These are phyloP conservation scores for Cadophora luteo-olivacea DNA, from an alignment of 2,329 filamentous ascomycete species.

Conservation along the genomic window DNA sequence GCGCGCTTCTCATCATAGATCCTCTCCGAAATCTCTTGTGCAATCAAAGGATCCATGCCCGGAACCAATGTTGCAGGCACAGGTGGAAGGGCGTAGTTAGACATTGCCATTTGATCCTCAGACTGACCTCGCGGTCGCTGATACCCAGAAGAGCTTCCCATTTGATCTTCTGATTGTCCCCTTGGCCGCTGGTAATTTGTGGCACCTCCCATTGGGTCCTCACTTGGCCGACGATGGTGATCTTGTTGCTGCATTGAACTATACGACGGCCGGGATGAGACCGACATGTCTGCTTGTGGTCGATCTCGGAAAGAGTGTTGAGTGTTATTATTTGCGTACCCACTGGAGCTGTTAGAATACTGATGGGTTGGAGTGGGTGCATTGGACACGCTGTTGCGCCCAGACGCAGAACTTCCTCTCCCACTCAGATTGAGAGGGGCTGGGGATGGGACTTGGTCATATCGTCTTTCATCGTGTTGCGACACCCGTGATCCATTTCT, in stretches of 20 bases:
- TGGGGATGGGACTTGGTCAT: slow-evolving; percentile 42
- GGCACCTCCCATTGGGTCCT: slow-evolving; percentile 15
- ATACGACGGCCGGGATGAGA: slow-evolving; percentile 40
- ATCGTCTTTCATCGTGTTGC: slow-evolving; percentile 35
- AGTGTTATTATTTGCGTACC: slow-evolving; percentile 38
- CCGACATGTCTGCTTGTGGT: slow-evolving; percentile 33
- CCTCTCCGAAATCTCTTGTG: slow-evolving; percentile 63
- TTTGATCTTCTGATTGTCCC: slow-evolving; percentile 17
- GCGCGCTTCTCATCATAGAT: slow-evolving; percentile 61
- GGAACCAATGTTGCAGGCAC: slow-evolving; percentile 65
- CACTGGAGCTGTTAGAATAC: slow-evolving; percentile 38
- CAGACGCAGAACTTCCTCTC: slow-evolving; percentile 38
- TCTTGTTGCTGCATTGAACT: slow-evolving; percentile 34
- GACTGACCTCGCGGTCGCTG: slow-evolving; percentile 36
- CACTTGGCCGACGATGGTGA: slow-evolving; percentile 9
- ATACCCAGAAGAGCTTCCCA: background rate
- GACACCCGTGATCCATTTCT: slow-evolving; percentile 33
- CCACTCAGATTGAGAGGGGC: slow-evolving; percentile 43
- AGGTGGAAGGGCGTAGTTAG: slow-evolving; percentile 51
- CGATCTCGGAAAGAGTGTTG: slow-evolving; percentile 38
- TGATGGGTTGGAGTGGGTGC: slow-evolving; percentile 34
- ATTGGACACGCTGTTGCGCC: slow-evolving; percentile 35
- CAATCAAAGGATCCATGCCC: slow-evolving; percentile 62
- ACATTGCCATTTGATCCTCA: slow-evolving; percentile 29
- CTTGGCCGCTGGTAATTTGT: slow-evolving; percentile 14